Base-by-base conservation (phyloP, 805 yeast genomes). In the Cyberlindnera bimundalis region DNA sequence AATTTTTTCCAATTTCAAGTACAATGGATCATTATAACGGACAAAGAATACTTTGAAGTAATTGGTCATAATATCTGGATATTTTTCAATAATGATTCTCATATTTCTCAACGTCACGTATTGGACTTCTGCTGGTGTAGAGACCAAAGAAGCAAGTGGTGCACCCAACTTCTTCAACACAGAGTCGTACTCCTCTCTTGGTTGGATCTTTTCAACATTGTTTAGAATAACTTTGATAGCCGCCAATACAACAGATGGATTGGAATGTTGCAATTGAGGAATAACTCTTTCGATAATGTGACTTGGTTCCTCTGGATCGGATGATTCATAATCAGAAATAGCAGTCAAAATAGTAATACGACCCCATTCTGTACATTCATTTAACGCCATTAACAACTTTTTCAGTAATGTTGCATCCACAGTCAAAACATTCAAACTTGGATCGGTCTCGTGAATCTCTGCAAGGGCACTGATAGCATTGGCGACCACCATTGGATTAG, bases 351-450 rank as follows among this genome's bases (percentile, higher is more conserved):
- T 85, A 2, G 97, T 78, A 50, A 93, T 84, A 56, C 99, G 76
- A 10, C 99, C 99, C 99, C 99, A 93, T 66, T 93, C 99, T 0
- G 98, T 90, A 66, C 98, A 91, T 66, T 93, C 99, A 62, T 91
- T 91, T 50, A 93, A 70, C 12, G 96, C 95, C 51, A 80, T 70
- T 46, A 93, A 68, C 46, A 93, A 73, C 60, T 81, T 84, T 42
- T 74, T 70, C 37, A 80, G 40, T 69, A 76, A 57, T 5, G 63
- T 57, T 6, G 61, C 58, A 3, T 67, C 50, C 43, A 74, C 65
- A 15, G 61, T 61, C 45, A 78, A 61, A 23, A 73, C 71, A 23
- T 73, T 54, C 15, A 75, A 72, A 37, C 68, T 70, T 7, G 76
- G 76, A 48, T 80, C 84, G 61, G 79, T 67, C 44, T 79, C 84